phyloP scores from a whole-genome alignment of 768 basidiomycete species.

The Calocybe cyanea region DNA sequence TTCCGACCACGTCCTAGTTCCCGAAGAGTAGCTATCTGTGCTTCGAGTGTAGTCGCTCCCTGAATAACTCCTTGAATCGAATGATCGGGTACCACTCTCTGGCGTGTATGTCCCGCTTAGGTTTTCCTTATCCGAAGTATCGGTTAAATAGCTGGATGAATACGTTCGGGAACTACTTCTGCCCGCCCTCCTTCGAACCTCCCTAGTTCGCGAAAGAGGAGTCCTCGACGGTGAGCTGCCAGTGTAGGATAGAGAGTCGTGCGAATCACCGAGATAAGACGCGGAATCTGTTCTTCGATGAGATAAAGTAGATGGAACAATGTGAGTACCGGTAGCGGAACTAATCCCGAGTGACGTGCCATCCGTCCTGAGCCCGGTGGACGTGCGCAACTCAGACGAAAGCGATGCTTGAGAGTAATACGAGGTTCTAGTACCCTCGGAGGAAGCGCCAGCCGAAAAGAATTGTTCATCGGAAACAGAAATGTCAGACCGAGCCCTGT shows the following conservation, averaged over 20 bases:
- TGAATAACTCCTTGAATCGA: conserved; percentile 20
- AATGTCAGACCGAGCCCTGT: conserved; percentile 27
- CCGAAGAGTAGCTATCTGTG: conserved; percentile 13
- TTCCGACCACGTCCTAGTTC: conserved; percentile 8
- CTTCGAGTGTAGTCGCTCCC: conserved; percentile 24
- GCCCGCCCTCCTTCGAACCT: conserved; percentile 49
- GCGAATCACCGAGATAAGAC: conserved; percentile 56
- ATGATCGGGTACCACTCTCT: conserved; percentile 25
- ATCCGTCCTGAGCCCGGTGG: conserved; percentile 26
- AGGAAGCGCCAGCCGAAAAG: conserved; percentile 33
- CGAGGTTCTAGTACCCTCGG: conserved; percentile 28
- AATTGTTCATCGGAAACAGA: conserved; percentile 36
- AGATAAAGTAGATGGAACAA: conserved; percentile 48
- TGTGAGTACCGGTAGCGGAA: conserved; percentile 33
- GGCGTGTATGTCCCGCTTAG: conserved; percentile 20
- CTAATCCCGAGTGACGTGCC: conserved; percentile 23
- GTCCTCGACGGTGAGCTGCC: conserved; percentile 47
- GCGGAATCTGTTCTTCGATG: conserved; percentile 49
- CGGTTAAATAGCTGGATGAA: conserved; percentile 34
- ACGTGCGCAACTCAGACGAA: conserved; percentile 23
- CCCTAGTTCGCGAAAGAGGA: conserved; percentile 53
- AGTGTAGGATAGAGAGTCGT: conserved; percentile 34
- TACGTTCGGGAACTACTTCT: conserved; percentile 37
- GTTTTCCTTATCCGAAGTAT: conserved; percentile 58
- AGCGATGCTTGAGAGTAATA: conserved; percentile 32